Evolutionary conservation across 2,329 filamentous ascomycete species (phyloP), one percentile per base, ranked within the genome.

Genomic region (Colletotrichum chlorophyti): DNA sequence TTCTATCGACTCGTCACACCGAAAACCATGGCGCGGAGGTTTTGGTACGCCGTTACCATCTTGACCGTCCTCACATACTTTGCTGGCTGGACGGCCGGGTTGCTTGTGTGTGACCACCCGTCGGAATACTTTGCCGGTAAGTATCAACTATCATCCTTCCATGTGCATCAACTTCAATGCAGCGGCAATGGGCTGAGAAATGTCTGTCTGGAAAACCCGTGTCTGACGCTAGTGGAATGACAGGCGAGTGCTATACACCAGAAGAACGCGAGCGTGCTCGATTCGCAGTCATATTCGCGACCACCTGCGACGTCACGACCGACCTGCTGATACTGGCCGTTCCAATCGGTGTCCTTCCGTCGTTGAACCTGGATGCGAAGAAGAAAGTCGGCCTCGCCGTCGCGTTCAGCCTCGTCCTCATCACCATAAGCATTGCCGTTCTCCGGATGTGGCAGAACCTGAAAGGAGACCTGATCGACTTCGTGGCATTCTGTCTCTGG

Each of bases 401-500:
- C n/a, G 63, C 60, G 9, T 67, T 67, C 47, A 60, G 58, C 49
- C 59, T 67, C 21, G 62, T 63, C 12, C 32, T 65, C 40, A 53
- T 67, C 45, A 66, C 65, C 45, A 64, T 66, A 29, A 41, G 46
- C 50, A 62, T 64, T 23, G 55, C 64, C 21, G 48, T 65, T 31
- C 49, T 66, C 31, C 65, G 65, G 14, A 63, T 66, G 55, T 64
- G 58, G n/a, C 63, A 65, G 46, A 55, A 63, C 32, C 50, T 67
- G 12, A 52, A 64, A 11, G 52, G 50, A 2, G 46, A 57, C 9
- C 15, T 32, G 9, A 43, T 66, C 27, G 65, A 67, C 51, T 40
- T 65, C 29, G 58, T 64, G 5, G 62, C 63, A 3, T 45, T 65
- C 3, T 55, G 63, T 17, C 27, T 62, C 12, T 63, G 61, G 61